phyloP scores from a whole-genome alignment of 352 stramenopile genomes.

The Phytophthora lateralis region DNA sequence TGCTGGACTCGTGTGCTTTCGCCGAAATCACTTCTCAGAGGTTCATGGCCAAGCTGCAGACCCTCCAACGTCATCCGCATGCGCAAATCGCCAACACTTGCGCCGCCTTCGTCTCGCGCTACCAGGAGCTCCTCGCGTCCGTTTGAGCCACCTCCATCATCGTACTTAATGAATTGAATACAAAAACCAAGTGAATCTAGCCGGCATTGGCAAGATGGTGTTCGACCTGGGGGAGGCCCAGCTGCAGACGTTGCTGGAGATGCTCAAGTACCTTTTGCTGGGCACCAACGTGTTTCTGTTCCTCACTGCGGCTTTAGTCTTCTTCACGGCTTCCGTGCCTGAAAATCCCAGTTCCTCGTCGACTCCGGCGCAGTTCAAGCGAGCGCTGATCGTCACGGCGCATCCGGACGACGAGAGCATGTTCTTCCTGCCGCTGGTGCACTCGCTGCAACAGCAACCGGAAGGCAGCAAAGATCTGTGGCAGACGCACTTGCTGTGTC shows the following conservation, averaged over 20 bases:
- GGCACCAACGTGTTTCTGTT: constrained; percentile 69
- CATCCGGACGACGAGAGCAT: constrained; percentile 98
- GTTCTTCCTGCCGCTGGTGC: constrained; percentile 95
- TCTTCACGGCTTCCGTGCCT: constrained; percentile 25
- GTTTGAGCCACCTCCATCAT: neutral
- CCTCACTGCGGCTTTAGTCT: constrained; percentile 42
- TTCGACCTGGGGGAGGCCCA: constrained; percentile 30
- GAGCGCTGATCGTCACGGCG: constrained; percentile 89
- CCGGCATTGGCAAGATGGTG: constrained; percentile 20
- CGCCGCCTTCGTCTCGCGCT: constrained; percentile 41
- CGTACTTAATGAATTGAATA: constrained; percentile 33
- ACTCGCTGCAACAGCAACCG: constrained; percentile 48
- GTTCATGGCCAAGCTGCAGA: constrained; percentile 38
- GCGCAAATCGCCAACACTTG: constrained; percentile 60
- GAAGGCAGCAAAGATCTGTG: constrained; percentile 33
- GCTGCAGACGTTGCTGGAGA: constrained; percentile 50
- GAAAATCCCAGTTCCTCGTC: constrained; percentile 5
- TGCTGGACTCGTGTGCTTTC: constrained; percentile 67
- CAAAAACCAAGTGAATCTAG: constrained; percentile 23
- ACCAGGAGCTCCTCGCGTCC: constrained; percentile 49
- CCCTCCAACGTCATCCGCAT: constrained; percentile 37
- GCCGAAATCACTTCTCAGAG: constrained; percentile 41
- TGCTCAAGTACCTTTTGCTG: constrained; percentile 66
- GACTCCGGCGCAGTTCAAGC: constrained; percentile 31
- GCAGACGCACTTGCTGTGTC: constrained; percentile 89